Conservation (phyloP, 345 rosid species). For the Melaleuca alternifolia region DNA sequence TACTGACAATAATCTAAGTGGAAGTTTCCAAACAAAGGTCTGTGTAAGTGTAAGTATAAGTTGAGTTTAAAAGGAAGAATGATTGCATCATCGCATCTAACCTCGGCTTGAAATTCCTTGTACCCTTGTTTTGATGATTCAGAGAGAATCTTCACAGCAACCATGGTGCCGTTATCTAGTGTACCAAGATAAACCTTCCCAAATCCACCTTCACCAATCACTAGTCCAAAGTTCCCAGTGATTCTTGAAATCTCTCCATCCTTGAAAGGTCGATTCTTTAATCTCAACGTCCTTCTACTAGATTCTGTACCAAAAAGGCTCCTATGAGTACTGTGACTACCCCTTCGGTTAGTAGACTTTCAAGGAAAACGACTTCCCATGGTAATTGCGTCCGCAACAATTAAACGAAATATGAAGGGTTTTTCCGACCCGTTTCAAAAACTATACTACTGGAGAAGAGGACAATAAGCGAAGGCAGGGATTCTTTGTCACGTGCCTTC, state of each 20-base stretch:
- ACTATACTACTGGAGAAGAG: background rate
- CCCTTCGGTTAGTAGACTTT: background rate
- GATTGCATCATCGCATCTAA: background rate
- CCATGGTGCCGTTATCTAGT: conserved; percentile 2
- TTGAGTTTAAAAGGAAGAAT: background rate
- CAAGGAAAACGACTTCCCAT: background rate
- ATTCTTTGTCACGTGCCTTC: background rate
- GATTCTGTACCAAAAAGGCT: background rate
- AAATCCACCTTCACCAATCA: conserved; percentile 16
- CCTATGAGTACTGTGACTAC: background rate
- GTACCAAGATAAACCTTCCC: conserved; percentile 20
- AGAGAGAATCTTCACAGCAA: conserved; percentile 20
- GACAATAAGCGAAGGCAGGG: background rate
- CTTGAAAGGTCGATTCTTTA: background rate
- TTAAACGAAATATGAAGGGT: background rate
- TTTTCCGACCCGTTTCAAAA: background rate
- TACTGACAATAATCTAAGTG: background rate
- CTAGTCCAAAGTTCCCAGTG: conserved; percentile 5
- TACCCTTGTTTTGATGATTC: conserved; percentile 14
- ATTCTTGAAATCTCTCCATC: conserved; percentile 6
- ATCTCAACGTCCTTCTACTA: background rate
- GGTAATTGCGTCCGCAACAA: background rate
- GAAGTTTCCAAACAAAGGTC: background rate
- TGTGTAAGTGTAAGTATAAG: too few species aligned
- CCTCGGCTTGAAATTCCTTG: conserved; percentile 24